A percentile compares a stretch with the other conserved stretches of the same genome.
These are phyloP conservation scores for Baorangia bicolor DNA, from an alignment of 768 basidiomycete species.

Conservation along the genomic window DNA sequence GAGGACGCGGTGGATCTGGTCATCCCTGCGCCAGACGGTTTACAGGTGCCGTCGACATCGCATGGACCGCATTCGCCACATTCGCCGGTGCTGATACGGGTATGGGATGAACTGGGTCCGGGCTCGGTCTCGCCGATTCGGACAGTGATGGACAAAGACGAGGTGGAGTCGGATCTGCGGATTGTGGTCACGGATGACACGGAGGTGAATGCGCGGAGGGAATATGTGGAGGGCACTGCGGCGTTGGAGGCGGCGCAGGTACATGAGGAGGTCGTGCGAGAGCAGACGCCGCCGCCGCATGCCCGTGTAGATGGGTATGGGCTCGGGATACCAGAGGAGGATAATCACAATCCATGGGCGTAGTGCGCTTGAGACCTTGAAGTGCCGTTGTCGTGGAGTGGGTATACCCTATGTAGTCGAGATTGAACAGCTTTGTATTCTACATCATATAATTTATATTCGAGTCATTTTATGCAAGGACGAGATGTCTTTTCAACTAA, in stretches of 20 bases:
- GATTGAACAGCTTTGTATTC: background rate
- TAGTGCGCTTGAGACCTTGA: background rate
- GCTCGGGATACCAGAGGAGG: conserved; percentile 14
- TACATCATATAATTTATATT: background rate
- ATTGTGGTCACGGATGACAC: conserved; percentile 6
- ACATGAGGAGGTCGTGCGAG: conserved; percentile 7
- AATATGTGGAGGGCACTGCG: background rate
- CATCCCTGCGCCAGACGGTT: conserved; percentile 36
- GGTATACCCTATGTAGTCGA: background rate
- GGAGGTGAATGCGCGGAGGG: background rate
- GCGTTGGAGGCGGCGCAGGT: background rate
- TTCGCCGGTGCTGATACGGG: conserved; percentile 21
- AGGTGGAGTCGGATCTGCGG: background rate
- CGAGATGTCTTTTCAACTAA: too few relatives aligned
- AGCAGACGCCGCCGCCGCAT: conserved; percentile 22
- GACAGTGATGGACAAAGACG: background rate
- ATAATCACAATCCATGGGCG: conserved; percentile 27
- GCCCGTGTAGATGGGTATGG: conserved; percentile 9
- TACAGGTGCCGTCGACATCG: conserved; percentile 18
- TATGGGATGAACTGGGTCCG: conserved; percentile 23
- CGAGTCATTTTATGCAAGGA: background rate
- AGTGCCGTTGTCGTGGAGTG: too few relatives aligned
- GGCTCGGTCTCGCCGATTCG: background rate
- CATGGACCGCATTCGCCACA: conserved; percentile 15
- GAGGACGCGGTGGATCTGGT: conserved; percentile 89